Evolutionary conservation across 2,329 filamentous ascomycete genomes (phyloP).

Genomic region (Thermomyces lanuginosus): DNA sequence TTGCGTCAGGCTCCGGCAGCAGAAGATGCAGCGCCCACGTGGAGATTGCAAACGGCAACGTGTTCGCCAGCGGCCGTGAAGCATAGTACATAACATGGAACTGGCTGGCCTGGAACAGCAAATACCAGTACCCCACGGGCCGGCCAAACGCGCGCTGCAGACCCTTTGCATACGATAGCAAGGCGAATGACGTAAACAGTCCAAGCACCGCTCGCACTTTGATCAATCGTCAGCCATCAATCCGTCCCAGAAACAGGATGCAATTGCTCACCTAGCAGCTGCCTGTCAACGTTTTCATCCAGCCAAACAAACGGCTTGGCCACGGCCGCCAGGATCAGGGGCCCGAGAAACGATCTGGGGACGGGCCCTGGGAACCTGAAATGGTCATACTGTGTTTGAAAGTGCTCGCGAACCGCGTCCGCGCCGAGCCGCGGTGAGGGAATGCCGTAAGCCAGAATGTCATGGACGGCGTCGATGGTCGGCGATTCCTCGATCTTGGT

Average conservation of each 20-base stretch:
- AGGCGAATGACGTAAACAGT: slow-evolving; percentile 51
- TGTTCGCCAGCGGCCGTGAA: slow-evolving; percentile 81
- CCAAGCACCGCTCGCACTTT: slow-evolving; percentile 65
- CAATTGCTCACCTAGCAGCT: slow-evolving; percentile 35
- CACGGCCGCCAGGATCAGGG: slow-evolving; percentile 58
- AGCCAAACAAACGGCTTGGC: slow-evolving; percentile 49
- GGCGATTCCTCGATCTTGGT: slow-evolving; percentile 99
- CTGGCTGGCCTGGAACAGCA: slow-evolving; percentile 60
- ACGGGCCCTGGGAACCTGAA: slow-evolving; percentile 80
- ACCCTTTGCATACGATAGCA: slow-evolving; percentile 49
- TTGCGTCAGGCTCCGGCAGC: slow-evolving; percentile 27
- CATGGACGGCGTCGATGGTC: slow-evolving; percentile 86
- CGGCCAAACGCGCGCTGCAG: slow-evolving; percentile 53
- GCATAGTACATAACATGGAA: slow-evolving; percentile 92
- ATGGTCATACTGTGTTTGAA: slow-evolving; percentile 62
- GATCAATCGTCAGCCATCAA: no score
- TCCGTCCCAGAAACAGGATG: no score
- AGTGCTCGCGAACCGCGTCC: slow-evolving; percentile 9
- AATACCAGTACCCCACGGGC: slow-evolving; percentile 59
- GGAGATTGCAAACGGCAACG: slow-evolving; percentile 64
- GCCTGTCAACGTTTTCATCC: slow-evolving; percentile 40
- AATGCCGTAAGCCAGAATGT: slow-evolving; percentile 68
- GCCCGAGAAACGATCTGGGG: slow-evolving; percentile 75
- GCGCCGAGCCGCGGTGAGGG: slow-evolving; percentile 25
- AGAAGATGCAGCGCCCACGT: slow-evolving; percentile 31